A percentile compares a stretch with the other conserved stretches of the same genome.
phyloP scores from a whole-genome alignment of 768 basidiomycete species.

The Jaapia argillacea region DNA sequence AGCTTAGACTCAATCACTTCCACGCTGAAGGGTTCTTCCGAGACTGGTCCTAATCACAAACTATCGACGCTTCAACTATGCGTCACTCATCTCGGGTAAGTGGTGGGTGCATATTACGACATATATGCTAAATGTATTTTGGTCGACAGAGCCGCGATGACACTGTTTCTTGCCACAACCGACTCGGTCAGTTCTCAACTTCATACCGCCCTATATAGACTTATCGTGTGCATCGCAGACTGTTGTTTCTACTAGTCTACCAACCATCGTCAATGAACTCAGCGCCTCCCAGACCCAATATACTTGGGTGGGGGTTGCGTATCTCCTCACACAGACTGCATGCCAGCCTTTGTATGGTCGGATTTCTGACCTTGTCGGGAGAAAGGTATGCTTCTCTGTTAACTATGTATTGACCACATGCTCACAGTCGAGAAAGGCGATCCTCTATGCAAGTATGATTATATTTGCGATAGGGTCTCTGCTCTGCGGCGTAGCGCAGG shows the following conservation, averaged over 20 bases:
- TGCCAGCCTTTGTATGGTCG: constrained; percentile 78
- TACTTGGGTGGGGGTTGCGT: constrained; percentile 80
- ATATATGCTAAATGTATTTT: background rate
- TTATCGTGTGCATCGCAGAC: constrained; percentile 24
- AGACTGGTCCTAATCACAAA: no score
- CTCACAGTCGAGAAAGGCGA: constrained; percentile 30
- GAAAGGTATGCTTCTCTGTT: constrained; percentile 43
- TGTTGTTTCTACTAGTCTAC: constrained; percentile 77
- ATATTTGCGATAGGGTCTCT: constrained; percentile 74
- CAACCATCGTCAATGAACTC: constrained; percentile 68
- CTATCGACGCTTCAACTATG: constrained; percentile 51
- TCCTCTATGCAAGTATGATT: constrained; percentile 64
- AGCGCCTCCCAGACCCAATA: constrained; percentile 62
- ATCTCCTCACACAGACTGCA: constrained; percentile 81
- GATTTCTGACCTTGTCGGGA: constrained; percentile 69
- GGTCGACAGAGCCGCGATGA: constrained; percentile 54
- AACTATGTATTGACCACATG: constrained; percentile 3
- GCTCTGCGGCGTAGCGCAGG: constrained; percentile 68
- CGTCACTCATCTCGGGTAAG: constrained; percentile 60
- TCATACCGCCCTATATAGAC: constrained; percentile 3
- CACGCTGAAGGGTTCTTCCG: no score
- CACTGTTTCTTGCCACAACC: constrained; percentile 79
- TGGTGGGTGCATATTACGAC: constrained; percentile 2
- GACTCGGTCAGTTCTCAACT: constrained; percentile 49
- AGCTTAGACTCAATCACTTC: no score